A percentile compares a stretch with the other conserved stretches of the same genome.
These are phyloP conservation scores for Mortierella polycephala DNA, from an alignment of 371 early-diverging fungal genomes.

Conservation along the genomic window DNA sequence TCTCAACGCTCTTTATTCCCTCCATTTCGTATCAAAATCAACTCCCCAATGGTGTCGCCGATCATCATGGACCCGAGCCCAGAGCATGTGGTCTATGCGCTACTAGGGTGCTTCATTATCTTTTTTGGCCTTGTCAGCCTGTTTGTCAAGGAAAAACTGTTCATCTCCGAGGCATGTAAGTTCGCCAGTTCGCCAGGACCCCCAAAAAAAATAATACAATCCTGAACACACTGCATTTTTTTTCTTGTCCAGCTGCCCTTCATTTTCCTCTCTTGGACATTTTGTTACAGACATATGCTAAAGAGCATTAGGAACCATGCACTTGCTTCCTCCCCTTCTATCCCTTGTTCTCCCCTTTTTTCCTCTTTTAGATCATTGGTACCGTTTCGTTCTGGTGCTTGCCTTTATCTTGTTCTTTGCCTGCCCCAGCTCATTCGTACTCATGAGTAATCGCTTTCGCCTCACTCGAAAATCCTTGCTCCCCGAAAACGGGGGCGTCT, in stretches of 20 bases:
- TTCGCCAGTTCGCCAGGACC: constrained; percentile 35
- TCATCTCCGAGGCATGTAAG: constrained; percentile 91
- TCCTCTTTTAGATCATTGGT: too few relatives aligned
- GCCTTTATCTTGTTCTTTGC: neutral
- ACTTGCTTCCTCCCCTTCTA: too few relatives aligned
- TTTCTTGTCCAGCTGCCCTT: neutral
- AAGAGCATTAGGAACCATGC: neutral
- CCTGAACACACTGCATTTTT: neutral
- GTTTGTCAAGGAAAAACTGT: constrained; percentile 90
- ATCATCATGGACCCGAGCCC: constrained; percentile 31
- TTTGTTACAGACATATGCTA: neutral
- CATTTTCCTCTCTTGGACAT: too few relatives aligned
- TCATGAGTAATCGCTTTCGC: too few relatives aligned
- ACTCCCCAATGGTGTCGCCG: constrained; percentile 1
- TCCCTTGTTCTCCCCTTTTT: too few relatives aligned
- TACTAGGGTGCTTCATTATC: constrained; percentile 87
- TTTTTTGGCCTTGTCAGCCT: constrained; percentile 91
- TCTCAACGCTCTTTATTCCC: neutral
- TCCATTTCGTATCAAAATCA: neutral
- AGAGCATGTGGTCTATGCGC: constrained; percentile 49
- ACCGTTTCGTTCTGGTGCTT: too few relatives aligned
- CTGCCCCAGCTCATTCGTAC: neutral
- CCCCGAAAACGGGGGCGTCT: too few relatives aligned
- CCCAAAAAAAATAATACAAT: neutral
- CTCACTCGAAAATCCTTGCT: too few relatives aligned